Evolutionary conservation across 2,329 filamentous ascomycete genomes (phyloP), one percentile per base, ranked within the genome.

Genomic region (Fusarium sp.): DNA sequence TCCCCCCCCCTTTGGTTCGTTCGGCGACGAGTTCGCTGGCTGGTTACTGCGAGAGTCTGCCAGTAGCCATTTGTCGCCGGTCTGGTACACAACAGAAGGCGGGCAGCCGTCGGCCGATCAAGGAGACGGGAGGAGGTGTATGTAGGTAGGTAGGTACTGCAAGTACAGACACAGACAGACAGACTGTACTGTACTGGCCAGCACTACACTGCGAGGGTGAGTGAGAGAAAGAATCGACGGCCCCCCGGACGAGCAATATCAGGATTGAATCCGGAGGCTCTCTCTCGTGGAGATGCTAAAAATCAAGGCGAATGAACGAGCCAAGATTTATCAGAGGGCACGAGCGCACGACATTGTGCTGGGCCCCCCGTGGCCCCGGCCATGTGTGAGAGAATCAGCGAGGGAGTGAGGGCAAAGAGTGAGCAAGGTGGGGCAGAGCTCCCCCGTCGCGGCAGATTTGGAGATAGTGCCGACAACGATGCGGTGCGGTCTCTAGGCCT

Each of bases 301-400:
- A 75, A 75, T 76, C 75, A 73, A 77, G 67, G 71, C 70, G 71
- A 77, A 74, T 79, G 76, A 74, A 74, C 67, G 71, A 76, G 72
- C 73, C 77, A 77, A 76, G 77, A 77, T 78, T 78, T 78, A 78
- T 78, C 74, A 70, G 76, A 73, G 75, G 72, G 69, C 77, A 78
- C 77, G 76, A 78, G 75, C 72, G 69, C 77, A 77, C 75, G 76
- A 78, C 77, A 78, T 78, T 75, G 77, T 78, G 75, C 75, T 75
- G 72, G 77, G 68, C 67, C 76, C 76, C 76, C 72, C 73, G 69
- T 73, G 76, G 73, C 73, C 74, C 70, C 64, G 73, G 76, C 73
- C 74, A 75, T 74, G 76, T 77, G 76, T 77, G 76, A 71, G 73
- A 66, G 74, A 71, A 72, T 73, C 75, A 69, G 71, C 67, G 64